Evolutionary conservation across 768 basidiomycete species (phyloP), one percentile per base, ranked within the genome.

Genomic region (Lactarius hengduanensis): DNA sequence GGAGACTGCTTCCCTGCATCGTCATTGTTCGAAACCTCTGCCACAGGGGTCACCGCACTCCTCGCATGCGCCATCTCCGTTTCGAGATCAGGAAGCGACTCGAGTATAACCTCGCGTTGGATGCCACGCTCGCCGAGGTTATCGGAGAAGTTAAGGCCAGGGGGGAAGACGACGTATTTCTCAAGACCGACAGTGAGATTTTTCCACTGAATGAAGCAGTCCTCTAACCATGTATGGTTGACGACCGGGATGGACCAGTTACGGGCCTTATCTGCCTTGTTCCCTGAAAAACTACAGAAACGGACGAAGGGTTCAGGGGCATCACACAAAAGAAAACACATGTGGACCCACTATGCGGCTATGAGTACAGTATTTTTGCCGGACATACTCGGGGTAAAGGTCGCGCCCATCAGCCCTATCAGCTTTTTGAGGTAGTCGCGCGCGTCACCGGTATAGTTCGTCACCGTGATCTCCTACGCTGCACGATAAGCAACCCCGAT

Each of bases 161-260:
- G 79, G 0, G 90, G 87, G 68, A 90, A 93, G 32, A 80, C 72
- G 66, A 87, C 84, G 75, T 93, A 94, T 63, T 87, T 88, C 59
- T 86, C 84, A 20, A 81, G 75, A 0, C 83, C 87, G 15, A 84
- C 82, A 0, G 88, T 87, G 64, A 91, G 78, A 40, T 82, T 81
- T 57, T 83, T 82, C 94, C 95, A 97, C 60, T 86, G 81, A 26
- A 86, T 77, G 72, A 95, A 91, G 73, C 92, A 96, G 68, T 95
- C 92, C 73, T 97, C 95, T 3, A 97, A 80, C 93, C 94, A 97
- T 0, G 83, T 82, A 71, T 98, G 95, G 71, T 94, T 96, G 13
- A 96, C 89, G 64, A 95, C 80, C 0, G 93, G 89, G 67, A 96
- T 90, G 0, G 84, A 85, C 95, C 95, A 96, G 0, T 84, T 78